Evolutionary conservation across 2,329 filamentous ascomycete genomes (phyloP).

Genomic region (Nemania sp.): DNA sequence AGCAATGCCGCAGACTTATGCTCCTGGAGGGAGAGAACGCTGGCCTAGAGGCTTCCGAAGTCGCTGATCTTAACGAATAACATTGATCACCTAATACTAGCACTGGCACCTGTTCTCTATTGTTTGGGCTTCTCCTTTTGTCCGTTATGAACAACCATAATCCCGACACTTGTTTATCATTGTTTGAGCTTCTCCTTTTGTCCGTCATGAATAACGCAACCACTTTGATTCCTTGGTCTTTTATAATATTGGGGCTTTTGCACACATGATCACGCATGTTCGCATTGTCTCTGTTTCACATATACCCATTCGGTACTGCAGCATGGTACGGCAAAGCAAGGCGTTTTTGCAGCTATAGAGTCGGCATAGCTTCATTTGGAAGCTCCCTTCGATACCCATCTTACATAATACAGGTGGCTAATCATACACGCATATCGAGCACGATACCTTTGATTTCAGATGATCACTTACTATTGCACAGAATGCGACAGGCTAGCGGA

Average conservation of each 20-base stretch:
- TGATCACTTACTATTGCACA: no score
- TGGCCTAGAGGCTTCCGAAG: slow-evolving; percentile 9
- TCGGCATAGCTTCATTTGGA: neutral
- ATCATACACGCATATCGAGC: neutral
- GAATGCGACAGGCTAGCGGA: no score
- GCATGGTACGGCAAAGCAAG: neutral
- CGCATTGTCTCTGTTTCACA: neutral
- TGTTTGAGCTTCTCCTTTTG: neutral
- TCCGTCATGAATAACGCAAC: no score
- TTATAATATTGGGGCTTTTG: no score
- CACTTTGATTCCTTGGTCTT: no score
- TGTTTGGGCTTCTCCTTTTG: no score
- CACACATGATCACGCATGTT: no score
- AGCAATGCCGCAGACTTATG: slow-evolving; percentile 40
- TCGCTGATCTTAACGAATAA: neutral
- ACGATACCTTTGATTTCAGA: neutral
- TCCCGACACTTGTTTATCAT: no score
- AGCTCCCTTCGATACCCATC: neutral
- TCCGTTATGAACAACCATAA: no score
- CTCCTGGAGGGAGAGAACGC: slow-evolving; percentile 34
- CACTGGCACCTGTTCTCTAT: no score
- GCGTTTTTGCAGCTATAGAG: slow-evolving; percentile 1
- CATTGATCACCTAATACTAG: no score
- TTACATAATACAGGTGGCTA: neutral
- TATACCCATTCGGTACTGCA: neutral